These are phyloP conservation scores for Cerrena zonata DNA, from an alignment of 1,284 basidiomycete species.

Conservation along the genomic window DNA sequence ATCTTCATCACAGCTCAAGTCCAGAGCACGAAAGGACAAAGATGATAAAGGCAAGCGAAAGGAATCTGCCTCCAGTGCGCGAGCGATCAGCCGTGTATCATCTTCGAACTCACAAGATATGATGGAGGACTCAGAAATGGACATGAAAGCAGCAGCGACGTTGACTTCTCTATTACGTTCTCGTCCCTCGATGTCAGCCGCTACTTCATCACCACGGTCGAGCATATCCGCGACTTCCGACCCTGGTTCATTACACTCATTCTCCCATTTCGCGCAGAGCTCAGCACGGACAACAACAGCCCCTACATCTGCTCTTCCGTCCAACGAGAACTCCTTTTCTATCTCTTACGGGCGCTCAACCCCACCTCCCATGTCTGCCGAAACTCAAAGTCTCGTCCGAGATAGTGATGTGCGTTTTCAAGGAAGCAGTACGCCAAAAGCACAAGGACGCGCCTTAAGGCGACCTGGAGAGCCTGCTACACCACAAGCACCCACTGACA, in stretches of 20 bases:
- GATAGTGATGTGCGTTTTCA: conserved; percentile 17
- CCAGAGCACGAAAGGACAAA: conserved; percentile 20
- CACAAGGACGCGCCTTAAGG: conserved; percentile 18
- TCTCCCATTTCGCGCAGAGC: conserved; percentile 58
- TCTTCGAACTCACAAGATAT: conserved; percentile 13
- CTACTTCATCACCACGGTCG: conserved; percentile 59
- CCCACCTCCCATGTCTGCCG: conserved; percentile 22
- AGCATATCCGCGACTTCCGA: conserved; percentile 54
- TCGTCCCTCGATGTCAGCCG: conserved; percentile 51
- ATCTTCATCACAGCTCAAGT: conserved; percentile 25
- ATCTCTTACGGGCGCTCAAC: conserved; percentile 22
- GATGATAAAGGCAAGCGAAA: conserved; percentile 48
- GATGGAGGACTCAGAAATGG: conserved; percentile 50
- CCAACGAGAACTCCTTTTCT: conserved; percentile 29
- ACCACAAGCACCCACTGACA: conserved; percentile 48
- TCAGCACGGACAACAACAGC: conserved; percentile 43
- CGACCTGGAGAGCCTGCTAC: conserved; percentile 17
- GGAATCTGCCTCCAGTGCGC: conserved; percentile 28
- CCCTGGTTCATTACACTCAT: conserved; percentile 48
- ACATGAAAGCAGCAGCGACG: conserved; percentile 76
- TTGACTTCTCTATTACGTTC: conserved; percentile 65
- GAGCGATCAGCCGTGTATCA: not conserved
- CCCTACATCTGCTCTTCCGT: conserved; percentile 25
- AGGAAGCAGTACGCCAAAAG: conserved; percentile 23
- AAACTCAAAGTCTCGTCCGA: conserved; percentile 17